phyloP scores from a whole-genome alignment of 2,329 filamentous ascomycete genomes.

The Sphaerulina vaccinii region DNA sequence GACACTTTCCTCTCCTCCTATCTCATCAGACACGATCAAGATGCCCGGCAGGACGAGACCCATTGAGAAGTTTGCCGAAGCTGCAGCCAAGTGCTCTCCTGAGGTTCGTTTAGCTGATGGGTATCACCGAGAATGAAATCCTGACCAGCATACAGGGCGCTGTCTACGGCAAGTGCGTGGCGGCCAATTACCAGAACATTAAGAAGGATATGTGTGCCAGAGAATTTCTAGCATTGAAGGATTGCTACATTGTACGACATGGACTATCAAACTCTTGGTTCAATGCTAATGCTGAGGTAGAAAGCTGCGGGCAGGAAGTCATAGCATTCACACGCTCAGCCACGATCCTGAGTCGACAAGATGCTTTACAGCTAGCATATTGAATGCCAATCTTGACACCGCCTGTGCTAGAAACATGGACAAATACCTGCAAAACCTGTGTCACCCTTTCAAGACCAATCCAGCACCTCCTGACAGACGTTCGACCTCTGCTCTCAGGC shows the following conservation, averaged over 20 bases:
- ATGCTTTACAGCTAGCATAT: neutral
- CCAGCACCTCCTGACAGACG: neutral
- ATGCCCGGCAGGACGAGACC: constrained; percentile 56
- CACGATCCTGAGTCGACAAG: neutral
- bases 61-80: constrained; percentile 67
- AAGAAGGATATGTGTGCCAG: constrained; percentile 85
- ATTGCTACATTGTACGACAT: constrained; percentile 75
- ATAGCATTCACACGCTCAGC: constrained; percentile 4
- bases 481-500: neutral
- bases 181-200: constrained; percentile 84
- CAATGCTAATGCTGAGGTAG: constrained; percentile 17
- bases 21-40: too few species aligned
- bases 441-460: neutral
- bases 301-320: constrained; percentile 33
- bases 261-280: neutral
- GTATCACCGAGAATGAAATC: neutral
- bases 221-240: constrained; percentile 81
- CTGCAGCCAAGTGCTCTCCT: constrained; percentile 62
- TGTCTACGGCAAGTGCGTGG: constrained; percentile 86
- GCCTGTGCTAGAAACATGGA: neutral
- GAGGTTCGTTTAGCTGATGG: constrained; percentile 51
- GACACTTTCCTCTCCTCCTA: neutral
- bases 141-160: constrained; percentile 59
- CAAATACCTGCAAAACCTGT: neutral
- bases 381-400: neutral